Evolutionary conservation across 768 basidiomycete genomes (phyloP).

Genomic region (Lentinula raphanica): DNA sequence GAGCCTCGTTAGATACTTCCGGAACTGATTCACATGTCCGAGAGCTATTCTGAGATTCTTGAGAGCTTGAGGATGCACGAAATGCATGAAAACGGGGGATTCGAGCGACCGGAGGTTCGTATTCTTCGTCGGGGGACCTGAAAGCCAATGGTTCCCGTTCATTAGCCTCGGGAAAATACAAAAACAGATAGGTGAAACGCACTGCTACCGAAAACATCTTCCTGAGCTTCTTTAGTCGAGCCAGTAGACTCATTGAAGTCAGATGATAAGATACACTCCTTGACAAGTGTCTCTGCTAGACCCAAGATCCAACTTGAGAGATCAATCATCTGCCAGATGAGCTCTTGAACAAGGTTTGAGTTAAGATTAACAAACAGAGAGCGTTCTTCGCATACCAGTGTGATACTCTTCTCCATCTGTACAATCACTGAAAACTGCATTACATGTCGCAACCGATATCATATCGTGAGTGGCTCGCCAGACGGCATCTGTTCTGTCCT

Average conservation of each 20-base stretch:
- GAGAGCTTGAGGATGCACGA: constrained; percentile 60
- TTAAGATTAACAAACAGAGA: constrained; percentile 4
- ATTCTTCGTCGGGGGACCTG: background rate
- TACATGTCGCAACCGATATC: constrained; percentile 55
- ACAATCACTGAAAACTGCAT: constrained; percentile 64
- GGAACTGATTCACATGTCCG: constrained; percentile 54
- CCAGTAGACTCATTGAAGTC: constrained; percentile 18
- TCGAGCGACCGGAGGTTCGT: constrained; percentile 16
- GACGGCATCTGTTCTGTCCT: constrained; percentile 36
- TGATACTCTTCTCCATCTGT: constrained; percentile 57
- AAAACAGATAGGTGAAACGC: background rate
- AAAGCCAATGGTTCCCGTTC: background rate
- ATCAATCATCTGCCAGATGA: constrained; percentile 68
- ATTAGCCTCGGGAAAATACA: background rate
- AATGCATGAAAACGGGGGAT: constrained; percentile 46
- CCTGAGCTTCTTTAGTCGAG: constrained; percentile 5
- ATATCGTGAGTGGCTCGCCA: constrained; percentile 65
- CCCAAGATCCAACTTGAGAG: constrained; percentile 57
- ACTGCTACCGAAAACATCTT: background rate
- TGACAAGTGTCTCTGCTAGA: constrained; percentile 60
- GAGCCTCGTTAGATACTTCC: constrained; percentile 45
- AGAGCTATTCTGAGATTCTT: constrained; percentile 45
- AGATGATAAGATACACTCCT: constrained; percentile 40
- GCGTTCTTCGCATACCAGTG: background rate
- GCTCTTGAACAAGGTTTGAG: constrained; percentile 38